These are phyloP conservation scores for Davidsoniella eucalypti DNA, from an alignment of 2,329 filamentous ascomycete species.

Conservation along the genomic window DNA sequence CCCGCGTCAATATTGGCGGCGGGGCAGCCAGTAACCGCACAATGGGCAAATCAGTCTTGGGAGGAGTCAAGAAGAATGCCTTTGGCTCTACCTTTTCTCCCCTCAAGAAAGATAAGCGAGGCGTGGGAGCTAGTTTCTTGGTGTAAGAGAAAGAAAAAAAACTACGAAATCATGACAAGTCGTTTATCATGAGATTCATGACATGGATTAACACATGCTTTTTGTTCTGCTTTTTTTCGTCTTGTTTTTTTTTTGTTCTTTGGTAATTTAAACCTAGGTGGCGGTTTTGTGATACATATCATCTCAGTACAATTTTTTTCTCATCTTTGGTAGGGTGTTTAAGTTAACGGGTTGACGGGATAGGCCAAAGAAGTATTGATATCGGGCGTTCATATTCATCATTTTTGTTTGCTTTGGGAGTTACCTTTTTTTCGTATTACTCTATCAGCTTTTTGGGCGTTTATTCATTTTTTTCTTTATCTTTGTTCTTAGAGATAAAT, in stretches of 20 bases:
- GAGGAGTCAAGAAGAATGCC: conserved; percentile 23
- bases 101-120: conserved; percentile 52
- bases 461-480: not conserved
- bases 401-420: no score
- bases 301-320: no score
- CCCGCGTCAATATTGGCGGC: conserved; percentile 12
- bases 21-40: conserved; percentile 2
- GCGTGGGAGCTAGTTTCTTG: conserved; percentile 44
- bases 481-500: not conserved
- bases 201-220: not conserved
- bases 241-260: conserved; percentile 1
- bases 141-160: conserved; percentile 19
- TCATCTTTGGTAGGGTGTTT: no score
- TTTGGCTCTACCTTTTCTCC: conserved; percentile 47
- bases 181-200: not conserved
- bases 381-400: no score
- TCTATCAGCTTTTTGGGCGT: no score
- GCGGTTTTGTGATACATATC: not conserved
- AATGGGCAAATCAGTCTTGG: conserved; percentile 9
- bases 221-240: not conserved
- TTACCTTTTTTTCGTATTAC: no score
- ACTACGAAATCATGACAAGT: not conserved
- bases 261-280: not conserved
- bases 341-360: no score
- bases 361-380: no score